Conservation (phyloP, 139 green algal genomes). For the Coelastrella sp. region DNA sequence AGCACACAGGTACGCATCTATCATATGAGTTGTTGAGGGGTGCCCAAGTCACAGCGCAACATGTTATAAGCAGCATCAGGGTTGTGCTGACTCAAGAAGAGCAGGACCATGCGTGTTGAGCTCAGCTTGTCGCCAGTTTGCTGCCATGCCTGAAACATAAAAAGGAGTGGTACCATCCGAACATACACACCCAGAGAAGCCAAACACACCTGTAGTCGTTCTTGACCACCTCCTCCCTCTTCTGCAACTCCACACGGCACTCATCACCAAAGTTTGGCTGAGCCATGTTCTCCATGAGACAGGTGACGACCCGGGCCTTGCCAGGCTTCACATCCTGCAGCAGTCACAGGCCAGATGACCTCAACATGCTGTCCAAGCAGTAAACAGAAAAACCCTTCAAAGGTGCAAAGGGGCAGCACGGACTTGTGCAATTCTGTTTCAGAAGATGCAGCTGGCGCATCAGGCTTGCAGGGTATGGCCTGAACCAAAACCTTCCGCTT, state of each 20-base stretch:
- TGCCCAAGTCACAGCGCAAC: not conserved
- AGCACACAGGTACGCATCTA: not conserved
- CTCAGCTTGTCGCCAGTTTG: too few relatives aligned
- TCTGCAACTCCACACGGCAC: constrained; percentile 75
- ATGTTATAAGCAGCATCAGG: not conserved
- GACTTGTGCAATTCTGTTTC: too few relatives aligned
- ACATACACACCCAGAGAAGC: not conserved
- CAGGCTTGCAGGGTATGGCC: too few relatives aligned
- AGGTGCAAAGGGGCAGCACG: not conserved
- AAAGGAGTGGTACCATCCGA: not conserved
- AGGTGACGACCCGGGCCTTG: constrained; percentile 69
- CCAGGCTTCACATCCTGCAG: constrained; percentile 71
- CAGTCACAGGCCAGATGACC: not conserved
- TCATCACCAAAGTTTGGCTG: constrained; percentile 80
- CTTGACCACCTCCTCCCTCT: constrained; percentile 68
- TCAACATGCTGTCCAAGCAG: not conserved
- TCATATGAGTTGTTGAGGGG: not conserved
- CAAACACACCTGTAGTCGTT: constrained; percentile 67
- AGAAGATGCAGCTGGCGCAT: too few relatives aligned
- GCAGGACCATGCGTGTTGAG: not conserved
- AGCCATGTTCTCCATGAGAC: constrained; percentile 72
- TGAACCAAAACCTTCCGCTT: too few relatives aligned
- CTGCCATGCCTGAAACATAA: too few relatives aligned
- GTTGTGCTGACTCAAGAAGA: not conserved
- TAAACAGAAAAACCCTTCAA: not conserved